These are phyloP conservation scores for Aureobasidium sp. DNA, from an alignment of 2,329 filamentous ascomycete genomes.

Conservation along the genomic window DNA sequence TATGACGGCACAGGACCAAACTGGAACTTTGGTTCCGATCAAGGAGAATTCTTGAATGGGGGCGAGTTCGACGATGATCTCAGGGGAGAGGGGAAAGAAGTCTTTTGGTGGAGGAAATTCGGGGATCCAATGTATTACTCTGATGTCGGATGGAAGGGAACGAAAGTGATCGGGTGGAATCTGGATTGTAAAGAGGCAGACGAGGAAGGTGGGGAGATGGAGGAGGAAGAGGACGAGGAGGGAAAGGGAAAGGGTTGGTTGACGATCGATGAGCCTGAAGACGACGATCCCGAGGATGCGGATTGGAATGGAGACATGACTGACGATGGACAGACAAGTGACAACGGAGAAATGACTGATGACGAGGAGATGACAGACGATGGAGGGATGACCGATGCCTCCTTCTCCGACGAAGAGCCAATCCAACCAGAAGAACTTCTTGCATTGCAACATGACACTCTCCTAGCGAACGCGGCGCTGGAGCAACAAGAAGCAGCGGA, in stretches of 20 bases:
- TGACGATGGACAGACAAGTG: too few species aligned
- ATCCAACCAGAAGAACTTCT: background rate
- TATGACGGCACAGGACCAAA: background rate
- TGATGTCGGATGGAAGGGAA: background rate
- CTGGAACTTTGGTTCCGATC: conserved; percentile 10
- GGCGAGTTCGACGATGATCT: conserved; percentile 14
- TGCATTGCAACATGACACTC: background rate
- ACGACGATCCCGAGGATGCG: background rate
- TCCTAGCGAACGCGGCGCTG: background rate
- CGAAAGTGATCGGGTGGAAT: background rate
- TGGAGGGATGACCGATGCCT: background rate
- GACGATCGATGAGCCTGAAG: background rate
- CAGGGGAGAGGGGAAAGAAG: background rate
- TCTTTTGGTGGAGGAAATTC: background rate
- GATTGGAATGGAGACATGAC: background rate
- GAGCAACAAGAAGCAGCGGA: background rate
- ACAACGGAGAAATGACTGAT: too few species aligned
- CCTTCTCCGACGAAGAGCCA: background rate
- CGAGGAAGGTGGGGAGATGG: background rate
- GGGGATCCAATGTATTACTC: background rate
- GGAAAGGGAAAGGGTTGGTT: background rate
- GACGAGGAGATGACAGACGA: background rate
- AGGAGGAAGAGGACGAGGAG: background rate
- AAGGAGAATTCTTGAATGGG: background rate
- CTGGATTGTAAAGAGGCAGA: background rate